phyloP scores from a whole-genome alignment of 2,329 filamentous ascomycete species.

The Dothidotthia symphoricarpi region DNA sequence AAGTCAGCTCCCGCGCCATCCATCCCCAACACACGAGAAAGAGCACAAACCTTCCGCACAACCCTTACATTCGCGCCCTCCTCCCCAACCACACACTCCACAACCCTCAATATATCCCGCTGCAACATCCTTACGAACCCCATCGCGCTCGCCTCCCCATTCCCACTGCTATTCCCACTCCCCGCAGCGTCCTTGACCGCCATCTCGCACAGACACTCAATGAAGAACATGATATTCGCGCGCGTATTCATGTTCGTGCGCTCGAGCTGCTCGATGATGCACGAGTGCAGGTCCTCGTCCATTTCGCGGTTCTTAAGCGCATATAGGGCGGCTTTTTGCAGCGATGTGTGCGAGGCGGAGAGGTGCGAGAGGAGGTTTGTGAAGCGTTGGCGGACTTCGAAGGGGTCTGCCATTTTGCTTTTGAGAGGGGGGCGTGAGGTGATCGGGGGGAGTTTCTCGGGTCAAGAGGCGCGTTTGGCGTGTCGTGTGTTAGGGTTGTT shows the following conservation, averaged over 20 bases:
- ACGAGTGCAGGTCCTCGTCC: constrained; percentile 96
- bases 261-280: constrained; percentile 94
- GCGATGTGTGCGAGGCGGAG: constrained; percentile 83
- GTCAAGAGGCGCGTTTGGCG: not conserved
- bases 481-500: not conserved
- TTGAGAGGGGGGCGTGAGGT: not conserved
- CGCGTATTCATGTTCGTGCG: constrained; percentile 94
- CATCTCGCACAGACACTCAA: constrained; percentile 90
- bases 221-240: constrained; percentile 99
- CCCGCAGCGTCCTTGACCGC: constrained; percentile 76
- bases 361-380: constrained; percentile 85
- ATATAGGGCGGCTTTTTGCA: constrained; percentile 91
- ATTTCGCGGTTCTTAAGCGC: constrained; percentile 90
- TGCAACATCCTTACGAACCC: constrained; percentile 94
- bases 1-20: not conserved
- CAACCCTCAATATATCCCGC: constrained; percentile 83
- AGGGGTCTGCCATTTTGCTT: constrained; percentile 71
- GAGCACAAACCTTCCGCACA: constrained; percentile 65
- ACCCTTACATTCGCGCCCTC: constrained; percentile 91
- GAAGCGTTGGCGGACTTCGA: constrained; percentile 98
- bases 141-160: constrained; percentile 62
- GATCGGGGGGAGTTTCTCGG: not conserved
- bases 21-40: not conserved
- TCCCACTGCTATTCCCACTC: no score
- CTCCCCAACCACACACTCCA: constrained; percentile 90